Evolutionary conservation across 805 yeast genomes (phyloP), one percentile per base, ranked within the genome.

Genomic region (Torulaspora maleeae): DNA sequence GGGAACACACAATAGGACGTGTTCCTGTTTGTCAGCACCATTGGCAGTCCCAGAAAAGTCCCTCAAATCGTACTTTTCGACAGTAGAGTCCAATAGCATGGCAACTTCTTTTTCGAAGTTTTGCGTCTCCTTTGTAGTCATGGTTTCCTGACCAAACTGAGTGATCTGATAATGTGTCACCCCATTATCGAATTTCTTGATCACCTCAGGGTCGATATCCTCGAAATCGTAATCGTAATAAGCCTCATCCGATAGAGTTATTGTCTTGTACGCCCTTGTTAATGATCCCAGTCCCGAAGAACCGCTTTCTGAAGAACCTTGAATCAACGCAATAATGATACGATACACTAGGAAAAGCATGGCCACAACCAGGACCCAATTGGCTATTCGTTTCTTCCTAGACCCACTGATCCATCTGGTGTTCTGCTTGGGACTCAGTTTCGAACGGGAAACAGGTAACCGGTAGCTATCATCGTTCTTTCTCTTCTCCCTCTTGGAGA

Each of bases 1-100:
- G 8, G 96, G 96, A 58, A 87, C 76, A 49, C 83, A 72, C 41
- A 88, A 67, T 45, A 87, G 67, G 11, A 87, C 79, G 38, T 80
- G 76, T 51, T 87, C 95, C 11, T 79, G 76, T 13, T 73, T 63
- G 7, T 53, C 58, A 12, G 61, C 63, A 12, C 86, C 88, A 33
- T 71, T 67, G 1, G 72, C 57, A 1, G 74, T 52, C 2, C 89
- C 90, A 38, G 61, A 67, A 56, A 71, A 84, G 32, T 78, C 73
- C 45, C 71, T 71, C 52, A 85, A 68, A 55, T 85, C 91, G 56
- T 79, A 83, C 45, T 66, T 71, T 43, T 82, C 82, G 13, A 81
- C 81, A 0, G 76, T 68, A 3, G 75, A 68, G 27, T 66, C 72
- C 46, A 70, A 66, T 13, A 72, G 55, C 44, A 70, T 69, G 15